phyloP scores from a whole-genome alignment of 2,329 filamentous ascomycete genomes.

The Lachnellula cervina region DNA sequence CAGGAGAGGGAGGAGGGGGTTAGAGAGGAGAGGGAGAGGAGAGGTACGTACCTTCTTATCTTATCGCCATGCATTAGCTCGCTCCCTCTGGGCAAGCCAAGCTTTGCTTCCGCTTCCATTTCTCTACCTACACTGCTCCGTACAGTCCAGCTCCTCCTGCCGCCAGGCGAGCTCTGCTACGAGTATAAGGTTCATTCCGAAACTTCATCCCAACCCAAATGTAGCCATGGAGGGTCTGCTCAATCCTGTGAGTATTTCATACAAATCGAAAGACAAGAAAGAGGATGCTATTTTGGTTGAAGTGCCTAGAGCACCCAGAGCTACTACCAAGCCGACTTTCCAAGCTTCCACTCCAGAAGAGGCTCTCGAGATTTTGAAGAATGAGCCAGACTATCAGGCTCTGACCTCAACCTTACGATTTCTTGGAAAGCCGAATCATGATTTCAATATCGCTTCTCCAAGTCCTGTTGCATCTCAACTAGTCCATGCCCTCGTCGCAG shows the following conservation, averaged over 20 bases:
- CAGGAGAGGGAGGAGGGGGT: neutral
- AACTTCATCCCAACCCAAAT: constrained; percentile 7
- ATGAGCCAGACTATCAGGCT: constrained; percentile 56
- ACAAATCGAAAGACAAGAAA: constrained; percentile 18
- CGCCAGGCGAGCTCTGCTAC: neutral
- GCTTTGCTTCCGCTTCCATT: neutral
- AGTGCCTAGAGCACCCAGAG: constrained; percentile 10
- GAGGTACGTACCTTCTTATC: too few species aligned
- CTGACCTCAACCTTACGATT: constrained; percentile 50
- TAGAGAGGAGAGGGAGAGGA: too few species aligned
- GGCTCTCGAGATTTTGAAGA: constrained; percentile 55
- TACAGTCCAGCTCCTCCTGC: too few species aligned
- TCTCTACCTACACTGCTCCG: too few species aligned
- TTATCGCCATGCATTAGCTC: constrained; percentile 18
- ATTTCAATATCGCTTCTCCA: constrained; percentile 56
- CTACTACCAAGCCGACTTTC: constrained; percentile 7
- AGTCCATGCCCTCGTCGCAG: constrained; percentile 66
- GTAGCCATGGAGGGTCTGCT: constrained; percentile 44
- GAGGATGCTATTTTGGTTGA: constrained; percentile 21
- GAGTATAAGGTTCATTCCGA: neutral
- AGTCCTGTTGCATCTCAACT: constrained; percentile 69
- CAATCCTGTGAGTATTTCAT: constrained; percentile 42
- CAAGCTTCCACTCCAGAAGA: constrained; percentile 36
- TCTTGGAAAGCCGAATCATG: constrained; percentile 36
- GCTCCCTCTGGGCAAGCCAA: neutral